Evolutionary conservation across 1,139 yeast species (phyloP).

Genomic region (Geotrichum citri-aurantii): DNA sequence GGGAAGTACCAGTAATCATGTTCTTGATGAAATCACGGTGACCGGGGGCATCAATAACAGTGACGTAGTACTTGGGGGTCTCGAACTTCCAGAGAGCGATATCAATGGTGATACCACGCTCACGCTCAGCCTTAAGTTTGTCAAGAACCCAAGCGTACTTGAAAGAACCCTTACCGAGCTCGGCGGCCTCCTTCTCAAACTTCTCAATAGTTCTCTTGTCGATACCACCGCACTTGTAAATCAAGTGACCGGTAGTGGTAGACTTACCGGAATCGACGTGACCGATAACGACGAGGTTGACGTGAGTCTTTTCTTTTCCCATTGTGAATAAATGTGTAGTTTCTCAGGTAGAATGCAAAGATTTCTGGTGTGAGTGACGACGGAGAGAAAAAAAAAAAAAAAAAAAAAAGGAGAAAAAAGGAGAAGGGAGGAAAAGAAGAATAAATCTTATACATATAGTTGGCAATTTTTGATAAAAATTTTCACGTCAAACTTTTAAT

Average conservation of each 20-base stretch:
- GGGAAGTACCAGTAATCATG: conserved; percentile 93
- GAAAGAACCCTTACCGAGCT: conserved; percentile 97
- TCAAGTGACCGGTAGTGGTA: conserved; percentile 98
- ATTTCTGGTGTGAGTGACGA: conserved; percentile 28
- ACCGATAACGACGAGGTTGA: conserved; percentile 99
- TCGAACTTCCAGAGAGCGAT: conserved; percentile 95
- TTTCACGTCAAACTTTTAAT: neutral
- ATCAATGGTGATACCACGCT: conserved; percentile 95
- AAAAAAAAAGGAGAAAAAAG: conserved; percentile 8
- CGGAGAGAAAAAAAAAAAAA: conserved; percentile 30
- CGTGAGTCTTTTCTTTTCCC: conserved; percentile 94
- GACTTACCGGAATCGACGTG: conserved; percentile 99
- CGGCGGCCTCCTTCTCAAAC: conserved; percentile 98
- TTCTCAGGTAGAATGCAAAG: conserved; percentile 35
- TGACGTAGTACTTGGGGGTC: conserved; percentile 89
- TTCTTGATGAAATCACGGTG: conserved; percentile 96
- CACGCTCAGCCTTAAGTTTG: conserved; percentile 94
- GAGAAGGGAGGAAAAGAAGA: neutral
- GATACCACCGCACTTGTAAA: conserved; percentile 89
- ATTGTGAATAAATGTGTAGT: conserved; percentile 37
- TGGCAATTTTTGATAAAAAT: neutral
- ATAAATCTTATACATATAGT: neutral
- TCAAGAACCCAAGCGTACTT: conserved; percentile 98
- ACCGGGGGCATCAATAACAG: conserved; percentile 94
- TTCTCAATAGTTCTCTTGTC: conserved; percentile 98